phyloP scores from a whole-genome alignment of 176 grass and related monocot genomes.

The Raddia guianensis region DNA sequence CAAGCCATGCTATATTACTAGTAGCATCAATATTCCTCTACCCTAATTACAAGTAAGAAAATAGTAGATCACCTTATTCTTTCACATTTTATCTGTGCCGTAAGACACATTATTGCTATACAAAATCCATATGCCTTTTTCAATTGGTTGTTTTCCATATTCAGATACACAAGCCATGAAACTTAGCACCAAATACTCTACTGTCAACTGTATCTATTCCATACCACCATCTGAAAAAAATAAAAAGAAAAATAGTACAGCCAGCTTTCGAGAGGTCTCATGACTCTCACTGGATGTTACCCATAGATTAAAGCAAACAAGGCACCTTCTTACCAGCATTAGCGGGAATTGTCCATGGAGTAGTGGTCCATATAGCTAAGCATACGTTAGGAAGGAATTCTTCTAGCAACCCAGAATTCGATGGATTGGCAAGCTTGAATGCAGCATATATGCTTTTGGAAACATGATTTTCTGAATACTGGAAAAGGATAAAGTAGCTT shows the following conservation, averaged over 20 bases:
- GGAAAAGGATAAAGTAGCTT: slow-evolving; percentile 38
- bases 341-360: slow-evolving; percentile 97
- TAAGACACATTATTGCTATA: neutral
- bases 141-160: slow-evolving; percentile 14
- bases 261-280: neutral
- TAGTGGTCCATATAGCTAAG: slow-evolving; percentile 95
- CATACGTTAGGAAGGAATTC: slow-evolving; percentile 81
- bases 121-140: neutral
- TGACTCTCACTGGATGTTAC: slow-evolving; percentile 27
- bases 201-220: neutral
- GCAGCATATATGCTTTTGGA: slow-evolving; percentile 95
- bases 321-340: slow-evolving; percentile 86
- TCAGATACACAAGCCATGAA: slow-evolving; percentile 20
- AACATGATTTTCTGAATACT: slow-evolving; percentile 92
- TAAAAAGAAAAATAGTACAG: neutral
- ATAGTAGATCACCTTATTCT: neutral
- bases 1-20: slow-evolving; percentile 16
- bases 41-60: neutral
- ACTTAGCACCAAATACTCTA: neutral
- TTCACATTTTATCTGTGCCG: neutral
- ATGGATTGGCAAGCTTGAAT: slow-evolving; percentile 75
- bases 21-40: slow-evolving; percentile 11
- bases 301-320: slow-evolving; percentile 40
- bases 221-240: neutral
- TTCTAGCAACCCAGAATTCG: slow-evolving; percentile 60